Evolutionary conservation across 2,329 filamentous ascomycete species (phyloP).

Genomic region (Botrytis hyacinthi): DNA sequence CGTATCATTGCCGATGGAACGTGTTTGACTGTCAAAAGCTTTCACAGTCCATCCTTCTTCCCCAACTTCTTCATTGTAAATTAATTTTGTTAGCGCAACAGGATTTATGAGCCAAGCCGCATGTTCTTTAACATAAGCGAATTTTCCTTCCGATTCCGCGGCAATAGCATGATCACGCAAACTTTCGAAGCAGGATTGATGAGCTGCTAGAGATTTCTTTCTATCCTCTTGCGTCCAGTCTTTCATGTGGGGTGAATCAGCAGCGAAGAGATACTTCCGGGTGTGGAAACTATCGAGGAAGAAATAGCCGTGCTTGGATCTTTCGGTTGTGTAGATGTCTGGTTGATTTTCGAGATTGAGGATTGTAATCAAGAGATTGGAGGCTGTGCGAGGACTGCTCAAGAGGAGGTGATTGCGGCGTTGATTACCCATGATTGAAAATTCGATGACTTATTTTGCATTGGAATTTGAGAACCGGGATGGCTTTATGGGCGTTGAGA

Average conservation of each 20-base stretch:
- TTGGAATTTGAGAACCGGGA: background rate
- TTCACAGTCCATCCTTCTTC: background rate
- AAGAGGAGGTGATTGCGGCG: background rate
- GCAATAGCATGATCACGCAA: background rate
- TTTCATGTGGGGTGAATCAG: background rate
- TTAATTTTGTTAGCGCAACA: background rate
- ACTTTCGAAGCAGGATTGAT: background rate
- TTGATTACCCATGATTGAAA: background rate
- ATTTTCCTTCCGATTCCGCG: background rate
- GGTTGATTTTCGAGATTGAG: background rate
- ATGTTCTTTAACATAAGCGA: background rate
- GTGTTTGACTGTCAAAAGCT: background rate
- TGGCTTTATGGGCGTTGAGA: background rate
- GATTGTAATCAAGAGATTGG: background rate
- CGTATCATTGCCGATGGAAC: background rate
- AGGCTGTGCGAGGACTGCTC: background rate
- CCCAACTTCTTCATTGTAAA: background rate
- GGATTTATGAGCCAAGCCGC: background rate
- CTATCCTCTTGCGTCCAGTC: background rate
- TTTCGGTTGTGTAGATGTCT: background rate
- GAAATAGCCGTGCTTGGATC: background rate
- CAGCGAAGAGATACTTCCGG: background rate
- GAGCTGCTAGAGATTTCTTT: background rate
- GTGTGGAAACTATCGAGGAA: background rate
- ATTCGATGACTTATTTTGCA: background rate